Percentiles rank a stretch among this genome's conserved stretches.
These are phyloP conservation scores for Ustilago shanxiensis DNA, from an alignment of 1,284 basidiomycete genomes.

Conservation along the genomic window DNA sequence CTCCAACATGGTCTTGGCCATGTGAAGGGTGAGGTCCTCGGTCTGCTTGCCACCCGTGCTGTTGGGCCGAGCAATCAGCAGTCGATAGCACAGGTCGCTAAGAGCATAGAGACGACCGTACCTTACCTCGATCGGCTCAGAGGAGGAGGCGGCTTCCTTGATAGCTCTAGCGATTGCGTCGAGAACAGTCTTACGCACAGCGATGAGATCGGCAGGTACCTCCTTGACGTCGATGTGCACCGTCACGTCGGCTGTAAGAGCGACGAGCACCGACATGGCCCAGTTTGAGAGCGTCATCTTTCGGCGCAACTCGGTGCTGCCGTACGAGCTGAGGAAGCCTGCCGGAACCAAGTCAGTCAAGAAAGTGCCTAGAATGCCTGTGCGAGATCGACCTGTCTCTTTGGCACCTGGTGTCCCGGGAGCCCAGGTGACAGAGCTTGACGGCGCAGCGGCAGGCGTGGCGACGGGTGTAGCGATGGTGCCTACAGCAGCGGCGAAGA, in stretches of 20 bases:
- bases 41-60: slow-evolving; percentile 62
- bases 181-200: slow-evolving; percentile 88
- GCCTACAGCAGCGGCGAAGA: slow-evolving; percentile 72
- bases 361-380: slow-evolving; percentile 59
- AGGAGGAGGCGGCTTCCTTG: slow-evolving; percentile 79
- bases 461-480: slow-evolving; percentile 74
- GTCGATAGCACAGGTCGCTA: slow-evolving; percentile 86
- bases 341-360: slow-evolving; percentile 67
- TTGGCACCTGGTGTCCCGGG: slow-evolving; percentile 42
- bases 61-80: slow-evolving; percentile 83
- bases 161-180: slow-evolving; percentile 88
- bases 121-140: slow-evolving; percentile 80
- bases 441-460: slow-evolving; percentile 79
- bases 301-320: slow-evolving; percentile 63
- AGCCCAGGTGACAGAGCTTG: slow-evolving; percentile 81
- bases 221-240: slow-evolving; percentile 78
- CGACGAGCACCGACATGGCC: slow-evolving; percentile 91
- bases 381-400: slow-evolving; percentile 22
- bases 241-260: slow-evolving; percentile 86
- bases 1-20: slow-evolving; percentile 98
- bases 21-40: slow-evolving; percentile 87
- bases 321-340: slow-evolving; percentile 64
- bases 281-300: slow-evolving; percentile 73
- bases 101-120: slow-evolving; percentile 91
- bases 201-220: slow-evolving; percentile 79